Conservation (phyloP, 768 basidiomycete genomes). For the Polyporus arcularius region DNA sequence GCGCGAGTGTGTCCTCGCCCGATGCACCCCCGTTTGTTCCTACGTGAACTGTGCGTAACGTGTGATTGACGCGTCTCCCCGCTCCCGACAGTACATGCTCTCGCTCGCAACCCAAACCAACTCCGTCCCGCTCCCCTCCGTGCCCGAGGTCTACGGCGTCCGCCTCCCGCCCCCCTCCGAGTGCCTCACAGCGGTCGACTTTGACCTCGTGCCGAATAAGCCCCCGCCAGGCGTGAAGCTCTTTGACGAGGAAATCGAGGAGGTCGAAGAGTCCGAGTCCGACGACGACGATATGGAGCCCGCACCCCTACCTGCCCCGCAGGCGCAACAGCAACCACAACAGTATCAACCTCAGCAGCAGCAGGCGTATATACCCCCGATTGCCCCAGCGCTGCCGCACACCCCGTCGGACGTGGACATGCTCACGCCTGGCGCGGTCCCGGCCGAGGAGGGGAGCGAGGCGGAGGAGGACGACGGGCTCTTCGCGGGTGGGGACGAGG, state of each 20-base stretch:
- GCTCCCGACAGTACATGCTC: constrained; percentile 61
- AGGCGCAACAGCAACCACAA: constrained; percentile 2
- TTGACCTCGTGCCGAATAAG: constrained; percentile 84
- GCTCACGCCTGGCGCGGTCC: constrained; percentile 38
- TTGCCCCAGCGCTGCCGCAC: constrained; percentile 23
- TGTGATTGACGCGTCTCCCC: background rate
- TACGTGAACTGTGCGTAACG: background rate
- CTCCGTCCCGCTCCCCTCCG: constrained; percentile 73
- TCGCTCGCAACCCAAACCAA: constrained; percentile 86
- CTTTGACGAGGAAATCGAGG: constrained; percentile 82
- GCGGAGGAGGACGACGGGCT: constrained; percentile 79
- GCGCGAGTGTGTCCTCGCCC: background rate
- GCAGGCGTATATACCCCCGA: constrained; percentile 1
- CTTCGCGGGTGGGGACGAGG: constrained; percentile 76
- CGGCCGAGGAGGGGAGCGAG: constrained; percentile 61
- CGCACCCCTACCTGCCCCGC: constrained; percentile 46
- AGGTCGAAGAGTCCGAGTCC: constrained; percentile 74
- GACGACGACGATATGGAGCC: constrained; percentile 72
- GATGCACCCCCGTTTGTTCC: background rate
- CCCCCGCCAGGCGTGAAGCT: constrained; percentile 76
- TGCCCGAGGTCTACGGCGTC: constrained; percentile 88
- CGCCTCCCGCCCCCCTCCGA: constrained; percentile 71
- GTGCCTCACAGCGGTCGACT: constrained; percentile 78
- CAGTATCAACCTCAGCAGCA: background rate
- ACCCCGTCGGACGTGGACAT: constrained; percentile 74